Conservation (phyloP, 306 rosid species). For the Bauhinia variegata region DNA sequence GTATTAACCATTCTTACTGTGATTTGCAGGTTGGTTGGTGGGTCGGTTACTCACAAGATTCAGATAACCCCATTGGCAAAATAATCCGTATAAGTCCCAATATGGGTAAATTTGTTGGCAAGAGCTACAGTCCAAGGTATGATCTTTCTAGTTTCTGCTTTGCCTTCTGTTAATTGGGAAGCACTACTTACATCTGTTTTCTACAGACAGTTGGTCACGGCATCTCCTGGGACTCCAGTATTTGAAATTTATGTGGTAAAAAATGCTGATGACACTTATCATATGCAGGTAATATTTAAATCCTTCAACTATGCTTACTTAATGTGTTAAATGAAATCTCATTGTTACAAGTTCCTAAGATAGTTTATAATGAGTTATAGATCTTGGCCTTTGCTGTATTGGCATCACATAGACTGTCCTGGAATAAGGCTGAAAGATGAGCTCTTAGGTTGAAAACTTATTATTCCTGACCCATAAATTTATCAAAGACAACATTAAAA, state of each 20-base stretch:
- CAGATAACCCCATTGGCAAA: conserved; percentile 92
- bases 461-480: conserved; percentile 36
- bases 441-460: background rate
- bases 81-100: conserved; percentile 81
- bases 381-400: background rate
- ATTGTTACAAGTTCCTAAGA: background rate
- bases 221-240: conserved; percentile 83
- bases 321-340: background rate
- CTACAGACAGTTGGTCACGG: conserved; percentile 82
- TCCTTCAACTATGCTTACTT: conserved; percentile 16
- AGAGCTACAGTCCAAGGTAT: conserved; percentile 79
- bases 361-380: too few relatives aligned
- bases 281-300: conserved; percentile 67
- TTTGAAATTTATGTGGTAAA: conserved; percentile 93
- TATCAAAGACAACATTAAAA: background rate
- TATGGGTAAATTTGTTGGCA: conserved; percentile 85
- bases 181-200: conserved; percentile 40
- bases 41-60: conserved; percentile 90
- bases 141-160: conserved; percentile 34
- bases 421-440: background rate
- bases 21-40: conserved; percentile 94
- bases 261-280: conserved; percentile 61
- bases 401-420: background rate
- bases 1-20: conserved; percentile 34
- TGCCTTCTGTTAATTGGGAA: conserved; percentile 19